phyloP scores from a whole-genome alignment of 371 early-diverging fungal genomes.

The Massospora cicadina region DNA sequence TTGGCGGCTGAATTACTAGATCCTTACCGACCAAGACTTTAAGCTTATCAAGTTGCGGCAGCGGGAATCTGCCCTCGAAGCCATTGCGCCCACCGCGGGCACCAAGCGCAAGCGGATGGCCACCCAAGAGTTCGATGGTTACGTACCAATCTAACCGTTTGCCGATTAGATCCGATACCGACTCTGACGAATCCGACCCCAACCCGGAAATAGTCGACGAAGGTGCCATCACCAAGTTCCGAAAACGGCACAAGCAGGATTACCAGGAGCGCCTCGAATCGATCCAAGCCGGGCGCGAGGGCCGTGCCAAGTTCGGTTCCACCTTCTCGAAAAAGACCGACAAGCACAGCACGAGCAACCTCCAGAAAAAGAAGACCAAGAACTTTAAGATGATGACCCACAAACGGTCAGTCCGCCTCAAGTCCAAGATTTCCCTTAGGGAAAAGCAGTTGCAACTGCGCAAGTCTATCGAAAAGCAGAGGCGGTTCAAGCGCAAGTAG shows the following conservation, averaged over 20 bases:
- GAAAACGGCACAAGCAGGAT: slow-evolving; percentile 76
- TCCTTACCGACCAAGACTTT: slow-evolving; percentile 86
- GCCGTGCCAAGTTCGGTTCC: slow-evolving; percentile 77
- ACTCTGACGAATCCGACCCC: slow-evolving; percentile 1
- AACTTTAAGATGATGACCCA: slow-evolving; percentile 88
- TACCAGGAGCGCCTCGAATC: slow-evolving; percentile 80
- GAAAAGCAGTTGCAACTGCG: slow-evolving; percentile 63
- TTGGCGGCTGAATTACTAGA: slow-evolving; percentile 20
- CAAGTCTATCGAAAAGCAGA: slow-evolving; percentile 45
- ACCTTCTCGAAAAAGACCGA: slow-evolving; percentile 64
- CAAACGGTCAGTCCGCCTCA: slow-evolving; percentile 61
- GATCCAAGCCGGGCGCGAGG: slow-evolving; percentile 72
- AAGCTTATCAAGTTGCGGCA: slow-evolving; percentile 3
- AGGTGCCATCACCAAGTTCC: slow-evolving; percentile 51
- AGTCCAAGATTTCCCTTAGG: slow-evolving; percentile 60
- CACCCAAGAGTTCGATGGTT: neutral
- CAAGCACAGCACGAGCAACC: slow-evolving; percentile 65
- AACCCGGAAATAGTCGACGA: slow-evolving; percentile 40
- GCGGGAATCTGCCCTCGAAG: neutral
- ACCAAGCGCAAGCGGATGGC: neutral
- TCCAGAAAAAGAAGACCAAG: slow-evolving; percentile 85
- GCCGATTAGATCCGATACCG: neutral
- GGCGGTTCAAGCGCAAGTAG: slow-evolving; percentile 29
- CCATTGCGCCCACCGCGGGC: neutral
- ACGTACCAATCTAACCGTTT: neutral